Base-by-base conservation (phyloP, 1,284 basidiomycete species). In the Inonotus obliquus region DNA sequence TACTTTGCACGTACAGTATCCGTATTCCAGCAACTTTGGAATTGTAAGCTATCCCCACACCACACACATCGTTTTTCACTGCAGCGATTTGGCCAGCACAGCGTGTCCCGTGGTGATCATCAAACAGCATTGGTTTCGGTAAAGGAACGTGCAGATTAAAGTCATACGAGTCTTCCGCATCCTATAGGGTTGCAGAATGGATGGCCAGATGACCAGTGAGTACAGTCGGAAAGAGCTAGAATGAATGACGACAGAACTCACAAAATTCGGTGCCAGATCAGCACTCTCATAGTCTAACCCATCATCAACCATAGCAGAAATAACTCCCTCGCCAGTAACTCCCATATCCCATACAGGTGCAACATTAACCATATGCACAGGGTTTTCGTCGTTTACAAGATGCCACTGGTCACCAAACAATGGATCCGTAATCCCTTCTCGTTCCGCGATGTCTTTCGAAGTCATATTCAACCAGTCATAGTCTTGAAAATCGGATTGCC, bases 31-130 rank as follows among this genome's bases (percentile, higher is more conserved):
- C 92, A 58, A 99, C 88, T 68, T 93, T 91, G 52, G 96, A 89
- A 6, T 90, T 79, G 72, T 97, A 95, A 1, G 97, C 94, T 55
- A 99, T 92, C 21, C 97, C 97, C 5, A 99, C 81, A 32, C 97
- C 97, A 71, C 97, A 99, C 0, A 91, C 91, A 64, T 92, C 88
- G 76, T 99, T 99, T 74, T 92, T 94, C n/a, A 84, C 85, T 0
- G 97, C 97, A n/a, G 93, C 95, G 59, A 99, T 89, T 75, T 99
- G 97, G 35, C 97, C 97, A 1, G 96, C 96, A 72, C 97, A 99
- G 2, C 97, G 89, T 0, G 97, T 99, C 17, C 97, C 97, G 72
- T 99, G 97, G 72, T 94, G 92, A 70, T 99, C 97, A 68, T 99
- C 96, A 25, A 81, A 82, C 52, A 97, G 84, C 57, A 89, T 84